Percentiles rank a stretch among this genome's conserved stretches.
phyloP scores from a whole-genome alignment of 2,329 filamentous ascomycete species.

The Aureobasidium uvarum region DNA sequence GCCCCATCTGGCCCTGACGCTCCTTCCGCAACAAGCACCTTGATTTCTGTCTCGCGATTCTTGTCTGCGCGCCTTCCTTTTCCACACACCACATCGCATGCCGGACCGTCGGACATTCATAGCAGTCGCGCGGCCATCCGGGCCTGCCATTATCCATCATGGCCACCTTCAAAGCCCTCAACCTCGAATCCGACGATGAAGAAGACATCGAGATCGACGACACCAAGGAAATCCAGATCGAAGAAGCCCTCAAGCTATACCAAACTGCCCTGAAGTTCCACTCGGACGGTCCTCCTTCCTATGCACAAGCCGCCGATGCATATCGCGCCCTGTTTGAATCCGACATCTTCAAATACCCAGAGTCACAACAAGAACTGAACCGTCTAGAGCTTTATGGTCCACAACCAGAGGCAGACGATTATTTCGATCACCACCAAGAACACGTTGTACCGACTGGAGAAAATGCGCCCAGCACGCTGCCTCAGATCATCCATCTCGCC shows the following conservation, averaged over 20 bases:
- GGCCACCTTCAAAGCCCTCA: conserved; percentile 78
- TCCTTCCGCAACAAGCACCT: conserved; percentile 17
- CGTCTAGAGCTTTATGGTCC: conserved; percentile 59
- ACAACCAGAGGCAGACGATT: conserved; percentile 43
- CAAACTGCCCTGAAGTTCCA: conserved; percentile 89
- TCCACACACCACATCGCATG: conserved; percentile 1
- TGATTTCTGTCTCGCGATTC: neutral
- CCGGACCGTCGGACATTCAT: neutral
- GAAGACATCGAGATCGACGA: conserved; percentile 90
- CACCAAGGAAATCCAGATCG: conserved; percentile 93
- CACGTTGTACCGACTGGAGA: conserved; percentile 50
- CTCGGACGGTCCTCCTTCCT: conserved; percentile 75
- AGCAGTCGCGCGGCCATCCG: neutral
- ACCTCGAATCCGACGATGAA: conserved; percentile 89
- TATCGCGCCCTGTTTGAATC: conserved; percentile 85
- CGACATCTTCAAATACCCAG: conserved; percentile 90
- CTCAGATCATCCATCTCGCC: conserved; percentile 86
- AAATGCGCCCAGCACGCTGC: conserved; percentile 73
- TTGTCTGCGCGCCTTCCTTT: neutral
- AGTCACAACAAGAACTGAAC: conserved; percentile 80
- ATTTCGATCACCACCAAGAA: conserved; percentile 32
- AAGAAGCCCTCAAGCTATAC: conserved; percentile 93
- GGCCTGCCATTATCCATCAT: conserved; percentile 36
- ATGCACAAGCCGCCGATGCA: conserved; percentile 72
- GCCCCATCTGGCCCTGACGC: conserved; percentile 5